Evolutionary conservation across 2,329 filamentous ascomycete species (phyloP).

Genomic region (Fusarium siculi): DNA sequence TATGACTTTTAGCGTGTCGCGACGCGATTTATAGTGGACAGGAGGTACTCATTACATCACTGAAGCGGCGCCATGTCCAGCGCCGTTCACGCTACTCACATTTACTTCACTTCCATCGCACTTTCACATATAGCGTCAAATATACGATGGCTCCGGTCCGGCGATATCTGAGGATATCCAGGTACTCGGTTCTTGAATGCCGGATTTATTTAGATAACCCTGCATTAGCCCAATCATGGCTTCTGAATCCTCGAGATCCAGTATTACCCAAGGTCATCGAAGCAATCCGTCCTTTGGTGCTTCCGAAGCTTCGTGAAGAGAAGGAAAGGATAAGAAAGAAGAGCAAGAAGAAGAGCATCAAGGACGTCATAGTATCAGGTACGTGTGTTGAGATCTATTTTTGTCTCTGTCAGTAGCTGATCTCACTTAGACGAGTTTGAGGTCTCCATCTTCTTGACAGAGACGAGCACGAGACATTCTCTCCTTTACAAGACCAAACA

Average conservation of each 20-base stretch:
- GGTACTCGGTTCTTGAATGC: conserved; percentile 94
- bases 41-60: conserved; percentile 36
- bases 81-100: background rate
- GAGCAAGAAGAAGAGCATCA: conserved; percentile 80
- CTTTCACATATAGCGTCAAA: background rate
- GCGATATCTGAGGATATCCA: conserved; percentile 90
- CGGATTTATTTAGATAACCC: conserved; percentile 97
- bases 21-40: conserved; percentile 32
- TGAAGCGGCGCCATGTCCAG: conserved; percentile 4
- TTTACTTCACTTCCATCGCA: background rate
- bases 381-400: conserved; percentile 8
- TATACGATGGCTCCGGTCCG: conserved; percentile 82
- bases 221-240: conserved; percentile 82
- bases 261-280: conserved; percentile 86
- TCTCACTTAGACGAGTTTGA: conserved; percentile 84
- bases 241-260: conserved; percentile 80
- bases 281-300: conserved; percentile 83
- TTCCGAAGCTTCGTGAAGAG: conserved; percentile 92
- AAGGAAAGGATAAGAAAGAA: conserved; percentile 70
- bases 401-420: conserved; percentile 24
- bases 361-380: conserved; percentile 89
- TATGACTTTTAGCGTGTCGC: conserved; percentile 24
- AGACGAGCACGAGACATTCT: conserved; percentile 85
- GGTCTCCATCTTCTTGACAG: conserved; percentile 91
- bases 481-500: conserved; percentile 87